phyloP scores from a whole-genome alignment of 2,329 filamentous ascomycete species.

The Aureobasidium sp. region DNA sequence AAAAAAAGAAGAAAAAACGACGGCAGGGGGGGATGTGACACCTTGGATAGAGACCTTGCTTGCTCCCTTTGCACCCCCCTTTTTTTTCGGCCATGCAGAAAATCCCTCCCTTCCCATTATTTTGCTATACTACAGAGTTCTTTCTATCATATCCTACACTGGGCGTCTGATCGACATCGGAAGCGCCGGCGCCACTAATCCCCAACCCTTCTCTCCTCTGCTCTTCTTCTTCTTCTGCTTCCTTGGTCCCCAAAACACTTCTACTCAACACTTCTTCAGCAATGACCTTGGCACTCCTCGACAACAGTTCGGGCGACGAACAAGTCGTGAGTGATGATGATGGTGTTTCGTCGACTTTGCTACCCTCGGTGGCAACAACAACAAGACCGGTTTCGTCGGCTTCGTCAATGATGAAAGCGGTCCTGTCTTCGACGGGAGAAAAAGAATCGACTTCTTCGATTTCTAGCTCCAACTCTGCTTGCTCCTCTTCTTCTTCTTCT shows the following conservation, averaged over 20 bases:
- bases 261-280: neutral
- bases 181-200: neutral
- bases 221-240: neutral
- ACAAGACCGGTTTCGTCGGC: neutral
- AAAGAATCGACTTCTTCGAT: constrained; percentile 56
- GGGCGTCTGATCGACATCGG: neutral
- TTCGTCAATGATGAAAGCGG: constrained; percentile 1
- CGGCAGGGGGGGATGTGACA: too few relatives aligned
- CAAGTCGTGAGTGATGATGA: neutral
- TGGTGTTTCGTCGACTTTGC: too few relatives aligned
- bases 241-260: neutral
- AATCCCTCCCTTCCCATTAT: too few relatives aligned
- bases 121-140: neutral
- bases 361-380: neutral
- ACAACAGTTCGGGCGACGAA: neutral
- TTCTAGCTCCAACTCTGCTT: too few relatives aligned
- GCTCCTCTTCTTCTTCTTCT: constrained; percentile 22
- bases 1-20: too few relatives aligned
- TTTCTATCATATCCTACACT: neutral
- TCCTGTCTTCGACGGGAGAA: constrained; percentile 39
- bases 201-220: neutral
- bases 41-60: too few relatives aligned
- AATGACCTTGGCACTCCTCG: neutral
- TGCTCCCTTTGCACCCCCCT: too few relatives aligned
- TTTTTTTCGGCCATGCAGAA: neutral